Evolutionary conservation across 169 alveolate genomes (phyloP), one percentile per base, ranked within the genome.

Genomic region (Plasmodium gaboni): DNA sequence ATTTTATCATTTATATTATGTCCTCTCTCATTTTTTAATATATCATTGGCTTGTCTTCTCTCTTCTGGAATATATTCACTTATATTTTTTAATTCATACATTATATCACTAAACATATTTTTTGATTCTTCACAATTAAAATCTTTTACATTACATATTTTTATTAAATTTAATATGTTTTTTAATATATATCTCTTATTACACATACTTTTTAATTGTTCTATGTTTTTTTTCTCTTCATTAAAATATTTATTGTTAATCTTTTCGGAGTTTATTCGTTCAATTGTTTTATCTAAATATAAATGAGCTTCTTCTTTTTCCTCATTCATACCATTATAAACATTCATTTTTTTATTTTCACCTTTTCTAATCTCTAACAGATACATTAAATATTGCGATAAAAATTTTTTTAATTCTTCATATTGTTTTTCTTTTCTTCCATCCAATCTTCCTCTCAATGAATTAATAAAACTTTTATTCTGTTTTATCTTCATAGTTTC

Each of bases 321-420:
- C 51, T 64, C 6, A 17, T 19, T 6, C 24, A 38, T 48, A 78
- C 64, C 19, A 32, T 32, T 8, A 32, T 32, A 5, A 3, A 32
- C 0, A 32, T 32, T 4, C 44, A 32, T 32, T 32, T 32, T 32
- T 22, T 13, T 10, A 13, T 22, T 17, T 9, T 24, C 83, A 83
- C 9, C 28, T 42, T 50, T 50, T 19, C 59, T 68, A 28, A 38
- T 69, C 6, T 68, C 72, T 28, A 83, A 55, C 42, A 83, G 44
- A 57, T 68, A 67, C 46, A 15, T 83, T 55, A 59, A 32, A 65
- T 83, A 83, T 55, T 68, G 17, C 24, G 85, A 57, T 10, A 69
- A 83, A 9, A 83, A 68, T 7, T 24, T 65, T 68, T 63, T 70
- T 53, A 83, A 83, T 69, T 69, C 64, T 69, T 67, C 61, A 38